These are phyloP conservation scores for Boletus patriciae DNA, from an alignment of 768 basidiomycete species.

Conservation along the genomic window DNA sequence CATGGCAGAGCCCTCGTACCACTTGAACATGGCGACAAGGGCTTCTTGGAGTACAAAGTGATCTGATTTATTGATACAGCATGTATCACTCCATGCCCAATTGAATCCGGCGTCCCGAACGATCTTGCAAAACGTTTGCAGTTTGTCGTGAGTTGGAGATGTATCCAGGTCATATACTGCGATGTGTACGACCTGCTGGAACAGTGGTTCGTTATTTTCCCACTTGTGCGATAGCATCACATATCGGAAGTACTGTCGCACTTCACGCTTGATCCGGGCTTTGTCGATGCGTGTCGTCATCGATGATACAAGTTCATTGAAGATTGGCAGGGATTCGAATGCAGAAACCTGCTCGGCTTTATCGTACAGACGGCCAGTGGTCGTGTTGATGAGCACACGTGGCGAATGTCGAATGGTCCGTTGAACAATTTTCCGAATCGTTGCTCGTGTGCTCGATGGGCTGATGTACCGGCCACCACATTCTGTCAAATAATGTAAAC, in stretches of 20 bases:
- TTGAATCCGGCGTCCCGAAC: no score
- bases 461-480: neutral
- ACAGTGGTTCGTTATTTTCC: neutral
- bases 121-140: no score
- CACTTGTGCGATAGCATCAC: slow-evolving; percentile 6
- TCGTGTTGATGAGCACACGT: no score
- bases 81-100: no score
- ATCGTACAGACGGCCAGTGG: no score
- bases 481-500: neutral
- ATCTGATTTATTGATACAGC: no score
- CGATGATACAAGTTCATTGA: neutral
- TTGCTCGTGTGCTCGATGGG: neutral
- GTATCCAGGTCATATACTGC: neutral
- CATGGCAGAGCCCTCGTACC: no score
- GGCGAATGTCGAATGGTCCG: no score
- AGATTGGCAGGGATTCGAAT: no score
- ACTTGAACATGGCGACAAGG: no score
- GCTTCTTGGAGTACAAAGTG: no score
- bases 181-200: neutral
- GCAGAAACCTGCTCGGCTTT: no score
- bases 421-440: neutral
- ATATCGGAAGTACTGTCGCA: neutral
- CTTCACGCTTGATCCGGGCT: neutral
- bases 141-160: neutral
- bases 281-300: neutral